Evolutionary conservation across 495 filamentous ascomycete genomes (phyloP), one percentile per base, ranked within the genome.

Genomic region (Lepidopterella palustris): DNA sequence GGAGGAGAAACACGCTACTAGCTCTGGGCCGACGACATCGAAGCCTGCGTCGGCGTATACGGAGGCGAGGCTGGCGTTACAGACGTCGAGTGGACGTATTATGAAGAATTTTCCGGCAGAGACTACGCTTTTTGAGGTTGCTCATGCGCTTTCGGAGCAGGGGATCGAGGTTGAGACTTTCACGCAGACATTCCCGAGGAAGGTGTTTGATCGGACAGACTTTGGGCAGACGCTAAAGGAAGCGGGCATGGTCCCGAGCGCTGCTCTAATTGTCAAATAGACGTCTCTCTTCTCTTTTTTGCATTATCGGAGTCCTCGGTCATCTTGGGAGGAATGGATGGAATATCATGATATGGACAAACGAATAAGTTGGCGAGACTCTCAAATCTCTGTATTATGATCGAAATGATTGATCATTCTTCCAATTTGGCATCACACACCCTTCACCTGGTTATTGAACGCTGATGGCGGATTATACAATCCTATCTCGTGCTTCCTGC

Each of bases 41-140:
- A 87, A 84, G 64, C 78, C 83, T 13, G 76, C 80, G 27, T 78
- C 79, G 8, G 79, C 79, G 25, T 90, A 92, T 69, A 88, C 83
- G 15, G 89, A 95, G 70, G 81, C 91, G 42, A 82, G 92, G 40
- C 72, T 99, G 63, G 78, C 91, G 59, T 79, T 99, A 63, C 90
- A 96, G 70, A 88, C 85, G 0, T 71, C 84, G 0, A 73, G 73
- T 20, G 88, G 90, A 15, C 90, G 84, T 45, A 72, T 96, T 29
- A 82, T 86, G 74, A 96, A 95, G 78, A 88, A 84, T 1, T 84
- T 92, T 52, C 83, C 89, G 0, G 90, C 85, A 5, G 87, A 89
- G 20, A 95, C 88, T 6, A 99, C 95, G 0, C 77, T 99, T 15
- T 96, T 96, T 67, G 95, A 99, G 73, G 90, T 99, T 27, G 90